A percentile compares a stretch with the other conserved stretches of the same genome.
Evolutionary conservation across 2,329 filamentous ascomycete species (phyloP).

Genomic region (Gremmenia infestans): DNA sequence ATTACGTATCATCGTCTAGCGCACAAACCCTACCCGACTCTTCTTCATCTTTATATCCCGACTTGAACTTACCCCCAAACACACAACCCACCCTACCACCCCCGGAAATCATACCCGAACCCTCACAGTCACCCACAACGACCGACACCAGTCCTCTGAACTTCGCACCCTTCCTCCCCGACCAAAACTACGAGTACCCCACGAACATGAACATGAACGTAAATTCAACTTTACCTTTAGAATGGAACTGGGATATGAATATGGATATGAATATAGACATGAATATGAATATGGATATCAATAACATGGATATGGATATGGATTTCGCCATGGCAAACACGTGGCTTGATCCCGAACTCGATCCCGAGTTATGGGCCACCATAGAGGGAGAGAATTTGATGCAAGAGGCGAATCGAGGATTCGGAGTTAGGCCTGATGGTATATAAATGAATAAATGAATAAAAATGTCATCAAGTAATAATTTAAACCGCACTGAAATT

Average conservation of each 20-base stretch:
- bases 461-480: too few relatives aligned
- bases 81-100: background rate
- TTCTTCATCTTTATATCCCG: background rate
- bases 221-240: too few relatives aligned
- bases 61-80: background rate
- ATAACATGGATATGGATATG: background rate
- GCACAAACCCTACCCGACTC: background rate
- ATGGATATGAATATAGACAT: too few relatives aligned
- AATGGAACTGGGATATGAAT: conserved; percentile 5
- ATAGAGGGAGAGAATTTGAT: too few relatives aligned
- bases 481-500: too few relatives aligned
- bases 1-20: conserved; percentile 1
- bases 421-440: too few relatives aligned
- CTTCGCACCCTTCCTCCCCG: conserved; percentile 12
- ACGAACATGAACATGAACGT: conserved; percentile 2
- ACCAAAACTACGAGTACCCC: conserved; percentile 9
- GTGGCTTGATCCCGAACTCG: background rate
- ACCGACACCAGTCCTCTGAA: conserved; percentile 8
- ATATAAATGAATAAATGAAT: too few relatives aligned
- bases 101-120: conserved; percentile 1
- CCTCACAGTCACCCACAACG: conserved; percentile 1
- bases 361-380: too few relatives aligned
- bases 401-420: too few relatives aligned
- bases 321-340: background rate
- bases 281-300: background rate